These are phyloP conservation scores for Monosporascus sp. DNA, from an alignment of 2,329 filamentous ascomycete species.

Conservation along the genomic window DNA sequence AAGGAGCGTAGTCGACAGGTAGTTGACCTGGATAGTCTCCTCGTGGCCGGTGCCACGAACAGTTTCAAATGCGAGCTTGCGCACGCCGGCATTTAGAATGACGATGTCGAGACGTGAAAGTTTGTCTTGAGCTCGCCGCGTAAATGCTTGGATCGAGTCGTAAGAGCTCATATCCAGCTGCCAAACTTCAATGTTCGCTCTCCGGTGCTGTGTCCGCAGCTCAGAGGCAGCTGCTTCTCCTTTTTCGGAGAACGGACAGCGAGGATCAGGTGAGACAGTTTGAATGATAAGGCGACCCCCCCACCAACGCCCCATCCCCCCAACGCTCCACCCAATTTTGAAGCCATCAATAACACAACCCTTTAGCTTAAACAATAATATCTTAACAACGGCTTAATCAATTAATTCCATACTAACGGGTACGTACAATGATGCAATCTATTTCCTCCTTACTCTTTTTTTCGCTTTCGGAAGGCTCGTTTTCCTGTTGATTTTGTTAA, in stretches of 20 bases:
- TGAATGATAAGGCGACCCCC: conserved; percentile 27
- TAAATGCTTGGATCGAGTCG: conserved; percentile 38
- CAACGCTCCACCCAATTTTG: too few relatives aligned
- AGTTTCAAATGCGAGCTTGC: conserved; percentile 15
- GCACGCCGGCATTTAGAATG: conserved; percentile 41
- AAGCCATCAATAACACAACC: too few relatives aligned
- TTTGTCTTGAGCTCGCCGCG: conserved; percentile 17
- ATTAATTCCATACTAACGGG: too few relatives aligned
- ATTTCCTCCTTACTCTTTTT: too few relatives aligned
- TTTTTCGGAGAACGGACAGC: conserved; percentile 38
- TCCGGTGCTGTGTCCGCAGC: conserved; percentile 24
- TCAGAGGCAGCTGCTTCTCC: conserved; percentile 35
- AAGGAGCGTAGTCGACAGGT: conserved; percentile 31
- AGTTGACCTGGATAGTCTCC: conserved; percentile 35
- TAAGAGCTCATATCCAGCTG: conserved; percentile 43
- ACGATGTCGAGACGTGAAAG: conserved; percentile 37
- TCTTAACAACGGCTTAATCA: too few relatives aligned
- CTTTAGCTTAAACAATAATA: too few relatives aligned
- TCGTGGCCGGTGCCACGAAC: conserved; percentile 32
- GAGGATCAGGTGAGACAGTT: conserved; percentile 39
- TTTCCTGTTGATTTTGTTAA: too few relatives aligned
- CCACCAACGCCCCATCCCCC: too few relatives aligned
- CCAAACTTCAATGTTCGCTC: conserved; percentile 42
- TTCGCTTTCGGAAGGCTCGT: too few relatives aligned
- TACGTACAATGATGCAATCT: too few relatives aligned